These are phyloP conservation scores for Pachyrhizus erosus DNA, from an alignment of 306 rosid species.

Conservation along the genomic window DNA sequence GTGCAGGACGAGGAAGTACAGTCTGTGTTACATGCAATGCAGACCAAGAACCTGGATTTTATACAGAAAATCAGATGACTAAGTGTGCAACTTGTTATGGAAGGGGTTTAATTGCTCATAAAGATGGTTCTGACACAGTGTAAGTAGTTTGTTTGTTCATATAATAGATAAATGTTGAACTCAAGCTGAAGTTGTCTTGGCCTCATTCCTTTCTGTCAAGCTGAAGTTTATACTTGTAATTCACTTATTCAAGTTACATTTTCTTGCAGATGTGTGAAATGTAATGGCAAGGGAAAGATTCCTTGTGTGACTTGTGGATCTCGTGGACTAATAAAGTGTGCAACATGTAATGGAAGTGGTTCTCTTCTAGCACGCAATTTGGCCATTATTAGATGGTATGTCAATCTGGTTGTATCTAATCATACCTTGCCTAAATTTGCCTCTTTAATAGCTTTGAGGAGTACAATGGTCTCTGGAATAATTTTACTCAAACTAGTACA, in stretches of 20 bases:
- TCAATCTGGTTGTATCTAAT: constrained; percentile 21
- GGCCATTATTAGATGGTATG: constrained; percentile 86
- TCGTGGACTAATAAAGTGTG: constrained; percentile 78
- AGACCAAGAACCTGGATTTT: constrained; percentile 80
- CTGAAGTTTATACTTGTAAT: constrained; percentile 20
- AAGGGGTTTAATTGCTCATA: constrained; percentile 95
- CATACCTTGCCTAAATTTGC: not conserved
- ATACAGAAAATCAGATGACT: constrained; percentile 79
- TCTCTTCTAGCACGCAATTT: constrained; percentile 69
- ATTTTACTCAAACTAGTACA: constrained; percentile 5
- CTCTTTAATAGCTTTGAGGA: not conserved
- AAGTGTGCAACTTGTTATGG: constrained; percentile 83
- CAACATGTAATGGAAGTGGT: constrained; percentile 71
- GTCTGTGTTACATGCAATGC: constrained; percentile 73
- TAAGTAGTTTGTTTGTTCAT: constrained; percentile 50
- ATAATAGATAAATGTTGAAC: constrained; percentile 16
- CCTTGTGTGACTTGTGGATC: constrained; percentile 89
- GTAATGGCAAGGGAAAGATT: constrained; percentile 82
- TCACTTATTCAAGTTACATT: constrained; percentile 28
- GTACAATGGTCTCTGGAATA: not conserved
- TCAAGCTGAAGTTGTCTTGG: constrained; percentile 14
- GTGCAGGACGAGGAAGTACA: constrained; percentile 75
- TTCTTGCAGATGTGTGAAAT: constrained; percentile 84
- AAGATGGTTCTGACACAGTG: constrained; percentile 93
- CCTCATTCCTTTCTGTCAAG: constrained; percentile 27